Evolutionary conservation across 2,329 filamentous ascomycete species (phyloP), one percentile per base, ranked within the genome.

Genomic region (Rugonectria rugulosa): DNA sequence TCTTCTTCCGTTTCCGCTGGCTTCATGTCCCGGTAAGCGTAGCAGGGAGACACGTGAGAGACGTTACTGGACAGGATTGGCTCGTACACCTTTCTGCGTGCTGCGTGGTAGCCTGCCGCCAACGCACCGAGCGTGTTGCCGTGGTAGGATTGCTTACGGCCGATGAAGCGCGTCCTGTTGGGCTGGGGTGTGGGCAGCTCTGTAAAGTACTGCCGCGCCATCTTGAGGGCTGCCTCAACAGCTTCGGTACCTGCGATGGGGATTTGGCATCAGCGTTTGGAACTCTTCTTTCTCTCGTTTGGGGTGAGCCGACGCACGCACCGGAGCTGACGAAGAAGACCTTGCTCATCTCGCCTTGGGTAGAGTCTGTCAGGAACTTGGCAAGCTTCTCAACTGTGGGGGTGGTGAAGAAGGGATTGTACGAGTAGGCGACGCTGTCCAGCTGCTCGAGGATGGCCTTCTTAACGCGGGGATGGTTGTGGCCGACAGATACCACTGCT

Each of bases 281-380:
- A n/a, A n/a, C n/a, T n/a, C n/a, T n/a, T n/a, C 26, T 29, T 29
- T 44, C 12, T 3, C 5, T n/a, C n/a, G n/a, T n/a, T n/a, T n/a
- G n/a, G n/a, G n/a, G 3, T 6, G 20, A 34, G 10, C n/a, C 3
- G 2, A 21, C 11, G 5, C 67, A 23, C n/a, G n/a, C 61, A 74
- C 73, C 73, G 29, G 72, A 75, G 34, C 66, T 69, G 26, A 73
- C 66, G 24, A 75, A 71, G 48, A 71, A 73, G 1, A 69, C 71
- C 11, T 70, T 69, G 14, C 63, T 63, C 73, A 76, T 75, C 4
- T 60, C 49, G 5, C 71, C 69, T 19, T 65, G 50, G 3, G 73
- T 75, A 3, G 68, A 69, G 12, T 62, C 37, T 6, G 74, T 61
- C 5, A 75, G 55, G 36, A 69, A 63, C 7, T 36, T 44, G 9